A percentile compares a stretch with the other conserved stretches of the same genome.
Conservation (phyloP, 345 rosid genomes). For the Syzygium jambos region DNA sequence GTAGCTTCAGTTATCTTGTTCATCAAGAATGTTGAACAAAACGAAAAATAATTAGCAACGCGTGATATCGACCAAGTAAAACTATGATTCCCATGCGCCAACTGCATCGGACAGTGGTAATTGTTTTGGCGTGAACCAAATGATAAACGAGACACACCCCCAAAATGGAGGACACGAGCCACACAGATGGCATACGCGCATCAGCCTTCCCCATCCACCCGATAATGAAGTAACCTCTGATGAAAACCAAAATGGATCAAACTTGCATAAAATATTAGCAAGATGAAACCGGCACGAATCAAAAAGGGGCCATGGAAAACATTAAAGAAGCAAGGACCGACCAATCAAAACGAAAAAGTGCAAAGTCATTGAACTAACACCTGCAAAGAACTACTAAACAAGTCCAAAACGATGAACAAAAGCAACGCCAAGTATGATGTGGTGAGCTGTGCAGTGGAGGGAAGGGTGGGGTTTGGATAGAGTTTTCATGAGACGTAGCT, state of each 20-base stretch:
- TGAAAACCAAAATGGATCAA: neutral
- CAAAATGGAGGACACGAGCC: neutral
- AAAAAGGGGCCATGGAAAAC: neutral
- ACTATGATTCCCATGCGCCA: neutral
- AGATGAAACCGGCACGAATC: neutral
- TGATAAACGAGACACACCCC: neutral
- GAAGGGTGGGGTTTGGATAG: neutral
- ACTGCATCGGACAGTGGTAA: neutral
- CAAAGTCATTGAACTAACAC: neutral
- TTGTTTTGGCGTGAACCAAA: neutral
- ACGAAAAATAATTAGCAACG: neutral
- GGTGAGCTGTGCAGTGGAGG: neutral
- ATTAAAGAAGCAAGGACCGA: neutral
- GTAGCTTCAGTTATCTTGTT: neutral
- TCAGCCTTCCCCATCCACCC: neutral
- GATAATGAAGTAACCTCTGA: neutral
- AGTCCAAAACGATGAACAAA: neutral
- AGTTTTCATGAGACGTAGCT: neutral
- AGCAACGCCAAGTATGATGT: neutral
- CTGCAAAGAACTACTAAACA: neutral
- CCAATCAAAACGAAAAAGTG: neutral
- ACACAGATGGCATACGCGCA: neutral
- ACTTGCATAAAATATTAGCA: neutral
- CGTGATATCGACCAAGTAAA: neutral
- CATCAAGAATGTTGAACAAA: neutral